Conservation (phyloP, 768 basidiomycete species). For the Pluteus cervinus region DNA sequence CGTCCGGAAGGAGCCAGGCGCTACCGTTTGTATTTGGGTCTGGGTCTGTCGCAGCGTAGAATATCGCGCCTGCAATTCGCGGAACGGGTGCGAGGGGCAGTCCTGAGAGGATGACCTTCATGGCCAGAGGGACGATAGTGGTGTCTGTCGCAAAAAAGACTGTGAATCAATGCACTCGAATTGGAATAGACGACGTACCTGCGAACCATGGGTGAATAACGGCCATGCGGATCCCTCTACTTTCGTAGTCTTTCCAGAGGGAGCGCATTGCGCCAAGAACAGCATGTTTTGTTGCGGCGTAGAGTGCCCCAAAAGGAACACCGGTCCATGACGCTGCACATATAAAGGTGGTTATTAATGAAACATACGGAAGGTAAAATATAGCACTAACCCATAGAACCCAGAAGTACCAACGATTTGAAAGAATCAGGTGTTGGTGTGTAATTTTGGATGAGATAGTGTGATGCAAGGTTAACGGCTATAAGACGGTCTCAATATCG, state of each 20-base stretch:
- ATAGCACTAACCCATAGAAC: constrained; percentile 41
- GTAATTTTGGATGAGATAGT: constrained; percentile 39
- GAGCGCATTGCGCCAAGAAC: constrained; percentile 48
- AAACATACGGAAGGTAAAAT: neutral
- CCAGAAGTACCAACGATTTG: constrained; percentile 46
- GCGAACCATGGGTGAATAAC: constrained; percentile 51
- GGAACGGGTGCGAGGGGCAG: constrained; percentile 41
- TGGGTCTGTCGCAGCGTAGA: constrained; percentile 43
- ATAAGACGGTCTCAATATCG: neutral
- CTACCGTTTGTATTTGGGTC: constrained; percentile 38
- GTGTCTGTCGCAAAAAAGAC: constrained; percentile 31
- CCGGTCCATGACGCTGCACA: constrained; percentile 42
- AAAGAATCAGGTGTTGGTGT: no score
- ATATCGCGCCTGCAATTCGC: constrained; percentile 46
- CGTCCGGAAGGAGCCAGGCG: constrained; percentile 41
- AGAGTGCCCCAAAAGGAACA: constrained; percentile 37
- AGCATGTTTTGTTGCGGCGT: constrained; percentile 49
- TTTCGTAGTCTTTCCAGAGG: constrained; percentile 28
- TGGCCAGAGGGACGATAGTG: constrained; percentile 30
- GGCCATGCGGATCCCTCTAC: constrained; percentile 35
- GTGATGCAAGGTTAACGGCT: constrained; percentile 45
- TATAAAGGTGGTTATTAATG: neutral
- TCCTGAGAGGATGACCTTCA: constrained; percentile 41
- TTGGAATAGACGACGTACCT: constrained; percentile 22
- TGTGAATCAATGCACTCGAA: neutral